phyloP scores from a whole-genome alignment of 495 filamentous ascomycete species.

The Daldinia loculata region DNA sequence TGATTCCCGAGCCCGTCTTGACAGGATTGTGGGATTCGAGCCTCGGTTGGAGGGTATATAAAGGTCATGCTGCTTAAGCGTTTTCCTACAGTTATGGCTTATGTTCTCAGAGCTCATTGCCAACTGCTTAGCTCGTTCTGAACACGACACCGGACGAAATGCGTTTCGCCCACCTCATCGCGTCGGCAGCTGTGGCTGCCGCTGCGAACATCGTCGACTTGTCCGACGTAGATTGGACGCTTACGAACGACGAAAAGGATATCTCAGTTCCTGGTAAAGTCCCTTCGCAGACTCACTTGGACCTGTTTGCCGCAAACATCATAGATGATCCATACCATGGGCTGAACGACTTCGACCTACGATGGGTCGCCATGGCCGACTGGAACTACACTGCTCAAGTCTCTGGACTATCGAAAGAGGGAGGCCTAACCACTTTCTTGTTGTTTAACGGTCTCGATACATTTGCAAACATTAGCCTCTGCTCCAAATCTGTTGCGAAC shows the following conservation, averaged over 20 bases:
- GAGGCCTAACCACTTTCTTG: conserved; percentile 54
- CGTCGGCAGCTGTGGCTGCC: conserved; percentile 18
- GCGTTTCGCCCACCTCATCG: conserved; percentile 3
- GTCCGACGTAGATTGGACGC: conserved; percentile 62
- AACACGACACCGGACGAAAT: conserved; percentile 12
- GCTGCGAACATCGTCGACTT: conserved; percentile 58
- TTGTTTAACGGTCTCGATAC: conserved; percentile 75
- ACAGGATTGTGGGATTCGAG: neutral
- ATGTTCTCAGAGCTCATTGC: neutral
- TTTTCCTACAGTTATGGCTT: neutral
- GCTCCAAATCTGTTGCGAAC: conserved; percentile 65
- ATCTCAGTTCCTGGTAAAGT: conserved; percentile 66
- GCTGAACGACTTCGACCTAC: conserved; percentile 69
- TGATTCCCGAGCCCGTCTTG: neutral
- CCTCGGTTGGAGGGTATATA: neutral
- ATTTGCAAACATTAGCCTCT: conserved; percentile 69
- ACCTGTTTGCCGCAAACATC: conserved; percentile 61
- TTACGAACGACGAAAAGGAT: conserved; percentile 61
- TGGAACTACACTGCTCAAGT: conserved; percentile 71
- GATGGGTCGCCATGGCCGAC: conserved; percentile 67
- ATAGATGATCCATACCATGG: conserved; percentile 67
- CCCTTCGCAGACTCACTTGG: conserved; percentile 71
- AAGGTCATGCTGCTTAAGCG: neutral
- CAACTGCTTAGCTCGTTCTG: neutral
- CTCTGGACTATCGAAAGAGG: conserved; percentile 53